Percentiles rank a stretch among this genome's conserved stretches.
phyloP scores from a whole-genome alignment of 176 grass and related monocot species.

The Triticum monococcum region DNA sequence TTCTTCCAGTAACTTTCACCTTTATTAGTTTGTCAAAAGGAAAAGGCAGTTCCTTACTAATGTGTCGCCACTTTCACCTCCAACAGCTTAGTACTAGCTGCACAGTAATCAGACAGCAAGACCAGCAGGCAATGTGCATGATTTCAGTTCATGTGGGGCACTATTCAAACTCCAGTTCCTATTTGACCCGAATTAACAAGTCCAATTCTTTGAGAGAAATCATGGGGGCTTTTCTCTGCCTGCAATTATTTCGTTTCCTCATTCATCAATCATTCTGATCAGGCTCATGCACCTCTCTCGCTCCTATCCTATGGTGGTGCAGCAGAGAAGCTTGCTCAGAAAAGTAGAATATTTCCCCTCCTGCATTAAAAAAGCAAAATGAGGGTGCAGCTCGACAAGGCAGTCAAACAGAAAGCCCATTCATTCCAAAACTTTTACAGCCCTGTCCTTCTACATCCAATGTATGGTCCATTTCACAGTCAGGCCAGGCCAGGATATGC shows the following conservation, averaged over 20 bases:
- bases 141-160: background rate
- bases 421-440: conserved; percentile 27
- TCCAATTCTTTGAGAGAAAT: conserved; percentile 43
- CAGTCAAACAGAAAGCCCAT: conserved; percentile 54
- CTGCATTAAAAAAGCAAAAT: conserved; percentile 18
- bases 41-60: background rate
- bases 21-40: background rate
- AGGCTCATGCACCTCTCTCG: background rate
- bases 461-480: conserved; percentile 38
- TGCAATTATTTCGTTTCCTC: conserved; percentile 43
- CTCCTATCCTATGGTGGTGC: background rate
- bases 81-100: background rate
- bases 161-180: background rate
- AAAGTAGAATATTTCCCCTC: conserved; percentile 39
- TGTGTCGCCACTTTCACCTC: background rate
- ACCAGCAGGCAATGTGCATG: background rate
- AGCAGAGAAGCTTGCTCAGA: conserved; percentile 3
- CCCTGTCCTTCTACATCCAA: conserved; percentile 15
- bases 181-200: background rate
- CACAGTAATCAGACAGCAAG: background rate
- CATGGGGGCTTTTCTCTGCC: conserved; percentile 29
- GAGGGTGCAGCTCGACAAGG: conserved; percentile 38
- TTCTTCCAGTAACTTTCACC: background rate
- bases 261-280: conserved; percentile 54
- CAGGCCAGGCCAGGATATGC: background rate